Evolutionary conservation across 768 basidiomycete species (phyloP), one percentile per base, ranked within the genome.

Genomic region (Leccinum aurantiacum): DNA sequence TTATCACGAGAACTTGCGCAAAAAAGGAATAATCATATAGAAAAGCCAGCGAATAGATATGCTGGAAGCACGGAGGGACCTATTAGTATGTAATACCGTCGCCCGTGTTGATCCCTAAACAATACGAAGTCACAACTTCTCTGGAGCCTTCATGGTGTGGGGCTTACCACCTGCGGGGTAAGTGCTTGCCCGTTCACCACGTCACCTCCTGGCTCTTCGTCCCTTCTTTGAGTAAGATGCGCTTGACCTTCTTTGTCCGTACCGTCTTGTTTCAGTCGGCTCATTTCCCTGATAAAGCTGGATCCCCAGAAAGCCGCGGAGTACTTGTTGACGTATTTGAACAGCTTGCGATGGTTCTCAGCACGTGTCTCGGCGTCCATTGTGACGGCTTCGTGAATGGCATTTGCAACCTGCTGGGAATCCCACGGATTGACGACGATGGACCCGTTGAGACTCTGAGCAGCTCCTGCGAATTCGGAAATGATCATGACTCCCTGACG

Each of bases 351-450:
- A 74, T 96, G 93, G 76, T 98, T 98, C 75, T 93, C 90, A 35
- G 90, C 89, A n/a, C 93, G 84, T 44, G 82, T 85, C 49, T 87
- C 85, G 4, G 84, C 79, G 53, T 88, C 84, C 91, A 95, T 95
- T 15, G 90, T 93, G 60, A 98, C 88, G 0, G 97, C 94, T 73
- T 93, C 89, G 75, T 94, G 89, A 60, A 99, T 97, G n/a, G 95
- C 94, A 69, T 98, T 89, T 1, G 97, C 97, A 53, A 97, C 94
- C 69, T 95, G 89, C 74, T 98, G 95, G n/a, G 91, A 91, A 74
- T 98, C 97, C 96, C 97, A 95, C 22, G 97, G 97, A 79, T 99
- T 99, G 69, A 98, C 94, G 71, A 99, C 94, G 66, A 99, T 82
- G 35, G 90, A 91, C 22, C 97, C 97, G 72, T 98, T 98, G 62